Percentiles rank a stretch among this genome's conserved stretches.
phyloP scores from a whole-genome alignment of 305 asterid genomes.

The Plantago lanceolata region DNA sequence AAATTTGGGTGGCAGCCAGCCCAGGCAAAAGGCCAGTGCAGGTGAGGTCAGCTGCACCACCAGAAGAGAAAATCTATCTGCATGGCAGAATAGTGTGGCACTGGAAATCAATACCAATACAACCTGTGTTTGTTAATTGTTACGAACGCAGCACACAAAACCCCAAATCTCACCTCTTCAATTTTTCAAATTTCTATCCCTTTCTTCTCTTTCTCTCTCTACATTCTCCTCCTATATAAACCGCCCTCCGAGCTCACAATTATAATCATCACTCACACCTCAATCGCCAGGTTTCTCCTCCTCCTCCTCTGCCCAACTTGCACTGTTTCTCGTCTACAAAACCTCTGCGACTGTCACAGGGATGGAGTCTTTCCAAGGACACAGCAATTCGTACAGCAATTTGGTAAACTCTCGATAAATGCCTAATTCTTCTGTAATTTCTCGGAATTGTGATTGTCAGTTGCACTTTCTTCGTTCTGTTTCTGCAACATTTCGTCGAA shows the following conservation, averaged over 20 bases:
- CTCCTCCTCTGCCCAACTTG: conserved; percentile 12
- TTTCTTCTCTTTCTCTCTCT: not conserved
- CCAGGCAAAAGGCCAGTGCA: too few species aligned
- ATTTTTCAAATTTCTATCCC: too few species aligned
- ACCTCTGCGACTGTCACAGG: too few species aligned
- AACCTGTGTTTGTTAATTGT: too few species aligned
- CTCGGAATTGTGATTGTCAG: not conserved
- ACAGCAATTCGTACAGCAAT: conserved; percentile 30
- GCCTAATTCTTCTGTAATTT: not conserved
- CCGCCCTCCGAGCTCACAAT: too few species aligned
- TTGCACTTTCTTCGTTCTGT: not conserved
- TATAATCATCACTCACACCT: too few species aligned
- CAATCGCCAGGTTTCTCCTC: too few species aligned
- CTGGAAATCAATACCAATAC: too few species aligned
- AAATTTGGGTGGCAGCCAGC: too few species aligned
- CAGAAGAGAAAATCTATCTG: not conserved
- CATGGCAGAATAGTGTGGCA: conserved; percentile 12
- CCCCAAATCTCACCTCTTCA: too few species aligned
- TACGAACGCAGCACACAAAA: too few species aligned
- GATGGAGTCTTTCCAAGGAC: conserved; percentile 42
- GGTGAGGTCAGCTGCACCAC: not conserved
- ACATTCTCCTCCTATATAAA: not conserved
- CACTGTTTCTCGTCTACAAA: not conserved
- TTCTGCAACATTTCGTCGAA: not conserved
- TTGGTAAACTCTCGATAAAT: conserved; percentile 30